Conservation (phyloP, 177 flowering plant genomes). For the Vitis hybrid region DNA sequence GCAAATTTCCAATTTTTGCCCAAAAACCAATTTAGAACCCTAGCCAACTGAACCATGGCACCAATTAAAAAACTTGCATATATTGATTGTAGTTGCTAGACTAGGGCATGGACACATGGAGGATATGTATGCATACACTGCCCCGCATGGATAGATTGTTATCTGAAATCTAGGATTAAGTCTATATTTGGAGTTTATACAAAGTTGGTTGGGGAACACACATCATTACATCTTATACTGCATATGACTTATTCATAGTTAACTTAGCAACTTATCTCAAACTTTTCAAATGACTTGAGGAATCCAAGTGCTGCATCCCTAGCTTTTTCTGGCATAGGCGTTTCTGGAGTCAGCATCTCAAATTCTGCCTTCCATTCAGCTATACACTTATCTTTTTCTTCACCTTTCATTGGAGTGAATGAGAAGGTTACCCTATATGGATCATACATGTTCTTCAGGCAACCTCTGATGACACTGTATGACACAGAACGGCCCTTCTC, state of each 20-base stretch:
- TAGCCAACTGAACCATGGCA: too few species aligned
- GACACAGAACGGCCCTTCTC: slow-evolving; percentile 43
- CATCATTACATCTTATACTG: too few species aligned
- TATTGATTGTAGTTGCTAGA: too few species aligned
- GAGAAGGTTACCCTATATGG: slow-evolving; percentile 59
- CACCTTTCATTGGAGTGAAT: slow-evolving; percentile 31
- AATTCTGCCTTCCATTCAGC: slow-evolving; percentile 57
- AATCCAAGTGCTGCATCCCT: slow-evolving; percentile 51
- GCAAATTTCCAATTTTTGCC: too few species aligned
- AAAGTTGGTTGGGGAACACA: too few species aligned
- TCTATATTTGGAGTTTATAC: too few species aligned
- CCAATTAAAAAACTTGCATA: too few species aligned
- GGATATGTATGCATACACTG: too few species aligned
- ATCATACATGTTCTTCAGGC: slow-evolving; percentile 46
- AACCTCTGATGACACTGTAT: slow-evolving; percentile 40
- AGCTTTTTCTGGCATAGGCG: slow-evolving; percentile 50
- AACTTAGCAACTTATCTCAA: slow-evolving; percentile 7
- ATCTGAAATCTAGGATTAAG: too few species aligned
- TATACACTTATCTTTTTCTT: slow-evolving; percentile 29
- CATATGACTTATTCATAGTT: neutral
- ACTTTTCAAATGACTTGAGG: slow-evolving; percentile 27
- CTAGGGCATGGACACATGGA: too few species aligned
- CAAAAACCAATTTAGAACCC: too few species aligned
- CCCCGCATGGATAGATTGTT: too few species aligned
- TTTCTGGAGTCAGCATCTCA: slow-evolving; percentile 32